A percentile compares a stretch with the other conserved stretches of the same genome.
Evolutionary conservation across 192 early-diverging fungal species (phyloP).

Genomic region (Spizellomyces punctatus): DNA sequence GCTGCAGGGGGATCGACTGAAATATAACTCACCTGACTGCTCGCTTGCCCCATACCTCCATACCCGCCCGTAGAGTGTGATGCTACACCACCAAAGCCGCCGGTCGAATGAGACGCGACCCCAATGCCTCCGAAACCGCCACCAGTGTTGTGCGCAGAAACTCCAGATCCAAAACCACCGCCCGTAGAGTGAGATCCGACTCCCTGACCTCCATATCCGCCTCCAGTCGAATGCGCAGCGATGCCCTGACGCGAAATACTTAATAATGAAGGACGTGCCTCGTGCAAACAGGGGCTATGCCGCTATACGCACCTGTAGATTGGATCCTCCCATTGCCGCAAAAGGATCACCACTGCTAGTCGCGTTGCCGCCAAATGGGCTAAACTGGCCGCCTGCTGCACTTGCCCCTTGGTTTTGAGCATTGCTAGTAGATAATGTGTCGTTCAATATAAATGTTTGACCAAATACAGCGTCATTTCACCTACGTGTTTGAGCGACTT

Average conservation of each 20-base stretch:
- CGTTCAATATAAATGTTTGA: too few species aligned
- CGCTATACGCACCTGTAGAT: neutral
- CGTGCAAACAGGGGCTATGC: neutral
- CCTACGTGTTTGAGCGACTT: neutral
- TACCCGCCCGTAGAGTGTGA: constrained; percentile 1
- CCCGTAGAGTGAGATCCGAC: constrained; percentile 13
- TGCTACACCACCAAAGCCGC: constrained; percentile 5
- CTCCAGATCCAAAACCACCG: neutral
- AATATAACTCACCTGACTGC: neutral
- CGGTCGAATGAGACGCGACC: neutral
- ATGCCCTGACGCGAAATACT: too few species aligned
- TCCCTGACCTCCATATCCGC: too few species aligned
- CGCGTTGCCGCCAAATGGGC: neutral
- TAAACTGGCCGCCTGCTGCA: too few species aligned
- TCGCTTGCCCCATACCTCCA: neutral
- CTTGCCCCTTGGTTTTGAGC: too few species aligned
- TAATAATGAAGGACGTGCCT: neutral
- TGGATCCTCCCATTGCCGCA: neutral
- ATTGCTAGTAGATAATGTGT: too few species aligned
- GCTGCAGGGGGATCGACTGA: neutral
- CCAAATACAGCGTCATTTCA: too few species aligned
- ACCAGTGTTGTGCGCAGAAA: constrained; percentile 30
- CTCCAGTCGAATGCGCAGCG: too few species aligned
- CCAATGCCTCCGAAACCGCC: neutral
- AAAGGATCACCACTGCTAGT: neutral